Evolutionary conservation across 2,329 filamentous ascomycete genomes (phyloP).

Genomic region (Diaporthe caulivora): DNA sequence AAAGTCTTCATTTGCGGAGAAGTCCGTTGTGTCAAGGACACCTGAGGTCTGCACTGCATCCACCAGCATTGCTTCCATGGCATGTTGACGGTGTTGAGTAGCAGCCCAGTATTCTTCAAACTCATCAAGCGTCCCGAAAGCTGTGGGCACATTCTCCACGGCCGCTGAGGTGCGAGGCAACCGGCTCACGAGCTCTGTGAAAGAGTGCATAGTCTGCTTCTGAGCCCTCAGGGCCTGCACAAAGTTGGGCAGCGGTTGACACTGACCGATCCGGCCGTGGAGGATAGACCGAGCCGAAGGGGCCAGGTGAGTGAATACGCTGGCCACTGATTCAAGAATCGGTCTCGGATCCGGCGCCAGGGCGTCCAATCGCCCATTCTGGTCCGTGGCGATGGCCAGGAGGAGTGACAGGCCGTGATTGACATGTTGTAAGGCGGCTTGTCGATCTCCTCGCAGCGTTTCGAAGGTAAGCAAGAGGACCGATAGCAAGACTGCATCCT

Average conservation of each 20-base stretch:
- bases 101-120: constrained; percentile 8
- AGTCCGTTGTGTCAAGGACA: background rate
- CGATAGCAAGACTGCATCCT: constrained; percentile 44
- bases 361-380: constrained; percentile 37
- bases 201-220: constrained; percentile 46
- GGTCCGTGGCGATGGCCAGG: constrained; percentile 42
- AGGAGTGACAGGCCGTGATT: constrained; percentile 39
- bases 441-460: constrained; percentile 44
- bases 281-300: constrained; percentile 42
- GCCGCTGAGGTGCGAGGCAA: constrained; percentile 34
- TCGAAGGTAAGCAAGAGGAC: constrained; percentile 48
- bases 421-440: constrained; percentile 10
- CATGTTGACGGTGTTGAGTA: background rate
- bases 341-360: constrained; percentile 2
- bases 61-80: constrained; percentile 1
- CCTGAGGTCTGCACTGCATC: constrained; percentile 2
- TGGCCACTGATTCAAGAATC: constrained; percentile 9
- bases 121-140: constrained; percentile 12
- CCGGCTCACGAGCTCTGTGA: constrained; percentile 45
- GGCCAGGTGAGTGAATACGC: constrained; percentile 2
- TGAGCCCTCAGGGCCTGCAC: constrained; percentile 39
- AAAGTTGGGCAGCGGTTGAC: constrained; percentile 44
- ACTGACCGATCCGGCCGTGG: constrained; percentile 41
- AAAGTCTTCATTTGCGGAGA: background rate
- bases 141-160: constrained; percentile 40